These are phyloP conservation scores for Termitomyces sp. DNA, from an alignment of 768 basidiomycete species.

Conservation along the genomic window DNA sequence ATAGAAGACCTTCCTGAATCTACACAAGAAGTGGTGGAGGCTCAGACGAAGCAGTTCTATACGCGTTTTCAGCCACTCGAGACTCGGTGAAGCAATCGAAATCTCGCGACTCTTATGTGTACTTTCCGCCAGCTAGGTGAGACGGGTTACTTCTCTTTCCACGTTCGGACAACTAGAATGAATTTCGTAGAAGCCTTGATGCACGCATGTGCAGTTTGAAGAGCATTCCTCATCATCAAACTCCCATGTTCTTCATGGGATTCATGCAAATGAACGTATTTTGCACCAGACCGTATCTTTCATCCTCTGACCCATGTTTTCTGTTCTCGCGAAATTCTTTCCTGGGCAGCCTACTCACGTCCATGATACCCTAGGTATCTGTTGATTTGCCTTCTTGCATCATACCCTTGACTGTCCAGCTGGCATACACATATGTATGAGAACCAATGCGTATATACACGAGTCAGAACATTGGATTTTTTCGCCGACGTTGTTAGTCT, in stretches of 20 bases:
- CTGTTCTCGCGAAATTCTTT: neutral
- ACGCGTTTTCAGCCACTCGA: constrained; percentile 70
- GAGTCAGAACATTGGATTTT: neutral
- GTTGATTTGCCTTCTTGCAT: neutral
- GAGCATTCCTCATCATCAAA: neutral
- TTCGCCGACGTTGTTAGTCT: neutral
- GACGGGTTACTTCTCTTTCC: neutral
- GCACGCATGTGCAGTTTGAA: neutral
- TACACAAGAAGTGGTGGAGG: constrained; percentile 87
- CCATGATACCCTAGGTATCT: neutral
- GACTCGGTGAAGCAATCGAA: constrained; percentile 11
- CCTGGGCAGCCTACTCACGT: neutral
- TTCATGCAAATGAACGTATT: neutral
- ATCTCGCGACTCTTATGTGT: neutral
- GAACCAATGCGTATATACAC: neutral
- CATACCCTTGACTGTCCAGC: neutral
- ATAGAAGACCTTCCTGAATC: constrained; percentile 87
- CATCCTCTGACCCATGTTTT: neutral
- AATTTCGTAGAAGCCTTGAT: constrained; percentile 21
- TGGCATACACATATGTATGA: neutral
- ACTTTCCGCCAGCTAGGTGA: neutral
- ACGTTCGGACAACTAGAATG: constrained; percentile 4
- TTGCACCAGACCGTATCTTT: neutral
- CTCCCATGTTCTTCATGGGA: neutral
- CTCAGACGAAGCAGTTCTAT: constrained; percentile 80